A percentile compares a stretch with the other conserved stretches of the same genome.
These are phyloP conservation scores for Yamadazyma sp. DNA, from an alignment of 805 yeast species.

Conservation along the genomic window DNA sequence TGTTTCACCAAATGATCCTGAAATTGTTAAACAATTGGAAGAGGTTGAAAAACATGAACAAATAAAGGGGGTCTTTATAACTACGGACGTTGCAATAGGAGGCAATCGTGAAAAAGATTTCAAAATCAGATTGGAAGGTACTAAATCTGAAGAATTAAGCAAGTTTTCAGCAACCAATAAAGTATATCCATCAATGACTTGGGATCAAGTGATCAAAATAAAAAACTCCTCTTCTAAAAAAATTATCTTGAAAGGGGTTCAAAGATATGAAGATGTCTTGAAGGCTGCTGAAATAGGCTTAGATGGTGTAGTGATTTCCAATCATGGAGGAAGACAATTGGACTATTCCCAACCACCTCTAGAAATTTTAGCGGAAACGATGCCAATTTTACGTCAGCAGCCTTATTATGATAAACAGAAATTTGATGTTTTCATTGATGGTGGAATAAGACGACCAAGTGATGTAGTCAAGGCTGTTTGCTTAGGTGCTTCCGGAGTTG, in stretches of 20 bases:
- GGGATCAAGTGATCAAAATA: conserved; percentile 26
- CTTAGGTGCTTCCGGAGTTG: conserved; percentile 67
- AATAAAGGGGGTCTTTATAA: conserved; percentile 29
- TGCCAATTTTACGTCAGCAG: conserved; percentile 54
- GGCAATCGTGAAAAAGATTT: conserved; percentile 46
- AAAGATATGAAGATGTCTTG: conserved; percentile 73
- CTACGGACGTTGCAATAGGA: conserved; percentile 31
- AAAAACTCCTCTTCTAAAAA: conserved; percentile 36
- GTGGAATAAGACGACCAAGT: conserved; percentile 67
- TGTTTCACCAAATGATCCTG: conserved; percentile 30
- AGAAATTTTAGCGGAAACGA: conserved; percentile 65
- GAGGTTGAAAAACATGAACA: conserved; percentile 13
- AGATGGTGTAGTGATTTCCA: conserved; percentile 74
- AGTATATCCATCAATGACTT: too few relatives aligned
- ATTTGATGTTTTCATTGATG: conserved; percentile 56
- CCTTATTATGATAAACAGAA: conserved; percentile 14
- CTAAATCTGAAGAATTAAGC: neutral
- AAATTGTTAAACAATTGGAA: conserved; percentile 18
- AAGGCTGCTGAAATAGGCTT: conserved; percentile 68
- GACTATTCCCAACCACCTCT: conserved; percentile 77
- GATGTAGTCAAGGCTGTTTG: conserved; percentile 65
- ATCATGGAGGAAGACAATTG: conserved; percentile 88
- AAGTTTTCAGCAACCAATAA: conserved; percentile 3
- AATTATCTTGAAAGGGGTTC: conserved; percentile 67
- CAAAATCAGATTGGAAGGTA: conserved; percentile 10